Base-by-base conservation (phyloP, 805 yeast species). In the Zygoascus flipseniorum region DNA sequence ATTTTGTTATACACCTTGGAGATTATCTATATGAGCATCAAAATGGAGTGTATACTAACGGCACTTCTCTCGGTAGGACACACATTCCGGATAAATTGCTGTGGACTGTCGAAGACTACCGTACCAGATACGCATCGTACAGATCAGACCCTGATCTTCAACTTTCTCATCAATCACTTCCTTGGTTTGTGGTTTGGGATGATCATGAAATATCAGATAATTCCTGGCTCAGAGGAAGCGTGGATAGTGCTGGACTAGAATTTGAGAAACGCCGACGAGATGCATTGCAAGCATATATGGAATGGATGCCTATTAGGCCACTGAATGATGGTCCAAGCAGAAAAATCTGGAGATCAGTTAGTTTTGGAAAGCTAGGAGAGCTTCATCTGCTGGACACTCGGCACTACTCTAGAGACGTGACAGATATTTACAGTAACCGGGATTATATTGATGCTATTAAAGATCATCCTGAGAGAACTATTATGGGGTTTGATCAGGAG, bases 401-500 rank as follows among this genome's bases (percentile, higher is more conserved):
- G 18, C 49, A 46, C 28, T 46, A 46, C 16, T 46, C 49, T 18
- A 13, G 49, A 11, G 49, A 46, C 31, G 49, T 46, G 20, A 46
- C 51, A 8, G 43, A 48, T 35, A 48, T 48, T 31, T 48, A 48
- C 45, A 26, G 43, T 8, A 48, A 48, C 44, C 43, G 51, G 20
- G 51, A 35, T 19, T 48, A 48, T 20, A 48, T 48, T 28, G 51
- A 37, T 14, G 11, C 45, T 11, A 48, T 48, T 37, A 41, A 37
- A 23, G 45, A 48, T 31, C 51, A n/a, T 10, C 26, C 19, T 8
- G 51, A 48, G 42, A 18, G 51, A 41, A 48, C 51, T 4, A 48
- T 48, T 28, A 48, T 48, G 51, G 51, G 51, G n/a, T 48, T 48
- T 37, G 51, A 48, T 26, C 51, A 48, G 20, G 51, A 48, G 31